Percentiles rank a stretch among this genome's conserved stretches.
Evolutionary conservation across 1,139 yeast genomes (phyloP).

Genomic region (Oligophagozyma castellii): DNA sequence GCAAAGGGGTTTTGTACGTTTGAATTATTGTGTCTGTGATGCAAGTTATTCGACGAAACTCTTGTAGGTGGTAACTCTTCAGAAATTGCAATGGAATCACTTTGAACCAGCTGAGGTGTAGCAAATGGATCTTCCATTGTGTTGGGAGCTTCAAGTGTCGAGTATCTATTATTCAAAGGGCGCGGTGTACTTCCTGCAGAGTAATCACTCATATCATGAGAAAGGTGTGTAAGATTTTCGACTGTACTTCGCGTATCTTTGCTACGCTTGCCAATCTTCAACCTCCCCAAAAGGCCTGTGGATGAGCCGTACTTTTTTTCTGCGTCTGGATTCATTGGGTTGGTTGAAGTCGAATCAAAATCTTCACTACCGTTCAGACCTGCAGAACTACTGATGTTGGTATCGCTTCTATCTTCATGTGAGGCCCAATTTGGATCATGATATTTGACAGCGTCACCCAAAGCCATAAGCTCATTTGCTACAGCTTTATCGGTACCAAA

Average conservation of each 20-base stretch:
- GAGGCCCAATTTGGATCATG: slow-evolving; percentile 50
- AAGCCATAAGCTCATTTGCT: slow-evolving; percentile 34
- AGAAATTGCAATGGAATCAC: too few relatives aligned
- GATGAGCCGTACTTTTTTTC: slow-evolving; percentile 1
- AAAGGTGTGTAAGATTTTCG: background rate
- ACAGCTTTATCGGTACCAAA: slow-evolving; percentile 4
- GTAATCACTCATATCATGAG: too few relatives aligned
- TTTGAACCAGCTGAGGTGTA: too few relatives aligned
- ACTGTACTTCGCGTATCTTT: background rate
- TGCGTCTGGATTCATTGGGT: slow-evolving; percentile 2
- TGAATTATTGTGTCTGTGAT: too few relatives aligned
- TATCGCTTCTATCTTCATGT: background rate
- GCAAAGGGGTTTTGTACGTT: too few relatives aligned
- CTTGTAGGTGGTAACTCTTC: too few relatives aligned
- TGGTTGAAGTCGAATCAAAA: slow-evolving; percentile 1
- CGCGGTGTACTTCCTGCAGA: too few relatives aligned
- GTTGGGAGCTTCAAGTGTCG: slow-evolving; percentile 2
- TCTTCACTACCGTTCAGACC: slow-evolving; percentile 1
- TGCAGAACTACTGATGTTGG: background rate
- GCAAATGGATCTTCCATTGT: background rate
- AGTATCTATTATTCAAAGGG: slow-evolving; percentile 1
- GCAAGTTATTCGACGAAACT: too few relatives aligned
- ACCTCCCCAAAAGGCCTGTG: slow-evolving; percentile 1
- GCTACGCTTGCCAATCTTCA: background rate
- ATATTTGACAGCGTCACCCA: slow-evolving; percentile 47